Base-by-base conservation (phyloP, 1,284 basidiomycete genomes). In the Abortiporus biennis region DNA sequence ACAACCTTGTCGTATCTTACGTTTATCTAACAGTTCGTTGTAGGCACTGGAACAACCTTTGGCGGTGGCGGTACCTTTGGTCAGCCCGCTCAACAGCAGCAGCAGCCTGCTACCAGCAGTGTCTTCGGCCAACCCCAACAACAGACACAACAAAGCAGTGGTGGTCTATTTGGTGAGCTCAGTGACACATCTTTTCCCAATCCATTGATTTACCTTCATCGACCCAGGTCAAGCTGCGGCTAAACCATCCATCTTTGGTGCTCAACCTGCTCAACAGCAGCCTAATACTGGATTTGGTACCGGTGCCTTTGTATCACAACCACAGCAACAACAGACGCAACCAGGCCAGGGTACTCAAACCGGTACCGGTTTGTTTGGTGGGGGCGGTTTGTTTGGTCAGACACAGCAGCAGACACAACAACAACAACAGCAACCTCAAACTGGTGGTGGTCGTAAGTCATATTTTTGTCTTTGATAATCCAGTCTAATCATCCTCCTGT, bases 81-180 rank as follows among this genome's bases (percentile, higher is more conserved):
- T 17, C 45, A 45, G 25, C 4, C 5, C 16, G n/a, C 29, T n/a
- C 42, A 44, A 32, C 41, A 36, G 35, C 42, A 44, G 30, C 44
- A 35, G 27, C 44, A 24, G 24, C 39, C 42, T 19, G 37, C 62
- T 38, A 49, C 68, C 4, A 48, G 65, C 17, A 58, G 67, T 24
- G 52, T 63, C n/a, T 79, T 79, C 48, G 68, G 67, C 2, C 60
- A 64, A 25, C 3, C 31, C 31, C 54, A 56, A 42, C 67, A 55
- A 31, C 56, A 46, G 40, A 48, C 37, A 20, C 46, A 40, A 6
- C 56, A 63, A 19, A 57, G 46, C 23, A 42, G 50, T 42, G 41
- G 56, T 9, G 50, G 54, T 37, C 57, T 60, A 11, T 69, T 69
- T 42, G 61, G 65, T 45, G 55, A 57, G 3, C 74, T 75, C 8